Evolutionary conservation across 108 stramenopile genomes (phyloP).

Genomic region (Nitzschia palea): DNA sequence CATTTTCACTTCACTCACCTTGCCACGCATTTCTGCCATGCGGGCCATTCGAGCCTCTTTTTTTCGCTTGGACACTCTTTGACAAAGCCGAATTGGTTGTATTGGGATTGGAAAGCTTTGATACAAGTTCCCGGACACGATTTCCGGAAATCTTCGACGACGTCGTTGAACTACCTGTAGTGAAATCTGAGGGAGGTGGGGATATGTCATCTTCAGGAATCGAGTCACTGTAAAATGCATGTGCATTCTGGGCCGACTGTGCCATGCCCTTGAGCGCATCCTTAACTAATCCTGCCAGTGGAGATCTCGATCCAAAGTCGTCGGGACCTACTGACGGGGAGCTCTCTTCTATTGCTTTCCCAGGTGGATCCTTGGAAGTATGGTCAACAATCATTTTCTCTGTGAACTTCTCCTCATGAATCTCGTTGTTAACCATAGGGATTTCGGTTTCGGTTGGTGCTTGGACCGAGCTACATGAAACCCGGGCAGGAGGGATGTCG

Average conservation of each 20-base stretch:
- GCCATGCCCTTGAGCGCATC: not conserved
- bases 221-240: not conserved
- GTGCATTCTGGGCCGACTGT: not conserved
- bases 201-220: slow-evolving; percentile 6
- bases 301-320: not conserved
- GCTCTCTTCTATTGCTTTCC: not conserved
- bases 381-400: not conserved
- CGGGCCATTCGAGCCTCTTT: slow-evolving; percentile 52
- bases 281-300: not conserved
- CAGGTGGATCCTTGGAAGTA: not conserved
- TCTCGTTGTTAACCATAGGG: too few relatives aligned
- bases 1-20: slow-evolving; percentile 8
- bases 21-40: slow-evolving; percentile 44
- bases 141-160: slow-evolving; percentile 8
- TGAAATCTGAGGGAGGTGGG: slow-evolving; percentile 20
- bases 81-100: slow-evolving; percentile 22
- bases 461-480: not conserved
- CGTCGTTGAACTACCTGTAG: not conserved
- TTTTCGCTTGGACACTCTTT: slow-evolving; percentile 37
- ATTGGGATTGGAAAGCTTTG: slow-evolving; percentile 19
- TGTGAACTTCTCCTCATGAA: not conserved
- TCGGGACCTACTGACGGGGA: not conserved
- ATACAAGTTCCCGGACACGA: slow-evolving; percentile 32
- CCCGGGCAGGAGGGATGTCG: not conserved
- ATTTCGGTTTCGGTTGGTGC: not conserved